Evolutionary conservation across 192 early-diverging fungal genomes (phyloP), one percentile per base, ranked within the genome.

Genomic region (Coemansia sp.): DNA sequence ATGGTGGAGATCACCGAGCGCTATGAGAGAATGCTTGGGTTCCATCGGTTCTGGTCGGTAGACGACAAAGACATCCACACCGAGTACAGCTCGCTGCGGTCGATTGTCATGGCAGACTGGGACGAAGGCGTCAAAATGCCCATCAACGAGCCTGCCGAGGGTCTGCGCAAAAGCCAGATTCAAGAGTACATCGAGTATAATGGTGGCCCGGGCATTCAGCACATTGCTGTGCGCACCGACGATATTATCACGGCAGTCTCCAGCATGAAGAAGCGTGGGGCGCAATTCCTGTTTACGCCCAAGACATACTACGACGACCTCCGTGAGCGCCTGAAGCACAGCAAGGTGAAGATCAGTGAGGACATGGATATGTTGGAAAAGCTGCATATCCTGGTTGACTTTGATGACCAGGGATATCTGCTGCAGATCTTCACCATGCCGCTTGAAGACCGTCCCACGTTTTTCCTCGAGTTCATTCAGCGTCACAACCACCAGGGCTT

Each of bases 1-100:
- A 95, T 98, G 94, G 68, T 85, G 26, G 63, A 82, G 55, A 85
- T 90, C 53, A 89, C 87, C 71, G 86, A 94, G 58, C 80, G 87
- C 57, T 96, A 98, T 78, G 93, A 96, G 79, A 79, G 86, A 50
- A 79, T 85, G 53, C 84, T 98, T n/a, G 92, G 89, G 55, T 98
- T 96, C 85, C 94, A 94, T 80, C 86, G 94, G 41, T 98, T 97
- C 88, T 96, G 93, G 93, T 93, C 91, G 39, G 91, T 98, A 40
- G 96, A 98, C 74, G 96, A 98, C 81, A 89, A 82, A 50, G 89
- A 94, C 74, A 92, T 98, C 42, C 87, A 91, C 81, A 93, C 94
- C 39, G 89, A 98, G 63, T 97, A 93, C 83, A 91, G 89, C 66
- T 88, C 94, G 39, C 82, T 96, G 52, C 85, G 92, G 12, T 94